These are phyloP conservation scores for Blastobotrys buckinghamii DNA, from an alignment of 1,139 yeast genomes.

Conservation along the genomic window DNA sequence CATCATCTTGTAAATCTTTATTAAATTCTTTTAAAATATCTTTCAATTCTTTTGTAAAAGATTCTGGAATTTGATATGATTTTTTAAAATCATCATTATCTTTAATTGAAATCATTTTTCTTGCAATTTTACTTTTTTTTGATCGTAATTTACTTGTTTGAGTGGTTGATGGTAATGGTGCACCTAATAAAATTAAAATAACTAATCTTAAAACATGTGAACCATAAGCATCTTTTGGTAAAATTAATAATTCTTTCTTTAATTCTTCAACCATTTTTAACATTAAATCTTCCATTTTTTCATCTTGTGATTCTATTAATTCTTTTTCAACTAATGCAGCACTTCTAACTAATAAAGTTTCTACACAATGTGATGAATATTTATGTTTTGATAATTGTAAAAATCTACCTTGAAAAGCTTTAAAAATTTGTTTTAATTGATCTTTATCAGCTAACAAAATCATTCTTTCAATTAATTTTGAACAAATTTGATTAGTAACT, in stretches of 20 bases:
- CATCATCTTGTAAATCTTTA: slow-evolving; percentile 30
- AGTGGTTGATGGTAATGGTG: slow-evolving; percentile 72
- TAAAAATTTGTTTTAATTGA: slow-evolving; percentile 59
- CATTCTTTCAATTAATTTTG: slow-evolving; percentile 84
- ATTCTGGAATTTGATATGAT: slow-evolving; percentile 60
- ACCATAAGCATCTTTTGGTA: slow-evolving; percentile 74
- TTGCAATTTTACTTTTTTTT: slow-evolving; percentile 80
- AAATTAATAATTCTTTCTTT: slow-evolving; percentile 49
- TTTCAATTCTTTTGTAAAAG: slow-evolving; percentile 49
- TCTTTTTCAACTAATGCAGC: slow-evolving; percentile 79
- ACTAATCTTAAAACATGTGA: slow-evolving; percentile 80
- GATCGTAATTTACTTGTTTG: slow-evolving; percentile 76
- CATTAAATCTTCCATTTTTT: slow-evolving; percentile 55
- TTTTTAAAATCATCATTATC: slow-evolving; percentile 48
- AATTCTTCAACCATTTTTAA: slow-evolving; percentile 61
- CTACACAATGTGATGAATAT: slow-evolving; percentile 90
- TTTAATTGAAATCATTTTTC: slow-evolving; percentile 86
- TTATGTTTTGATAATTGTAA: slow-evolving; percentile 77
- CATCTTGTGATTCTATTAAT: slow-evolving; percentile 35
- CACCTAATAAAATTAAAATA: slow-evolving; percentile 68
- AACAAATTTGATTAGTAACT: slow-evolving; percentile 91
- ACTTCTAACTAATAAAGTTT: slow-evolving; percentile 69
- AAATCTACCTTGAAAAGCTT: slow-evolving; percentile 64
- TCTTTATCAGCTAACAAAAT: slow-evolving; percentile 58
- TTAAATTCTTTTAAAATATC: slow-evolving; percentile 32